A percentile compares a stretch with the other conserved stretches of the same genome.
Conservation (phyloP, 2,329 filamentous ascomycete species). For the Ophiostoma ulmi region DNA sequence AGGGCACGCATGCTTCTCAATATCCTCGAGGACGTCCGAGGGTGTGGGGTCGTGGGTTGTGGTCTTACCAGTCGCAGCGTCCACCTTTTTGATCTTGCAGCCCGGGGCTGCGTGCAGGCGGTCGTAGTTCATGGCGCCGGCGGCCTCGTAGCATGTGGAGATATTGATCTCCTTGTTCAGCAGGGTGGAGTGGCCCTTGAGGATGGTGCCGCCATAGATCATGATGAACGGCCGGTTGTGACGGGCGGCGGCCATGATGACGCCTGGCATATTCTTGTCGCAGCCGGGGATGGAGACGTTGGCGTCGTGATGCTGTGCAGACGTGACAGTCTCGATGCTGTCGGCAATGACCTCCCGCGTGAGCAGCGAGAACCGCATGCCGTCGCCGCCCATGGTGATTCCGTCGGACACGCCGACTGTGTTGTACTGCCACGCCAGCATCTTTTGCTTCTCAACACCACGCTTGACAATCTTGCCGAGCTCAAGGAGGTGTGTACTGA, state of each 20-base stretch:
- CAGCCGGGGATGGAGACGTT: conserved; percentile 91
- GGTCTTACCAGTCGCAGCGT: conserved; percentile 45
- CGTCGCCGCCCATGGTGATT: conserved; percentile 93
- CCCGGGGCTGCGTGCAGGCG: conserved; percentile 60
- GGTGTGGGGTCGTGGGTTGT: conserved; percentile 53
- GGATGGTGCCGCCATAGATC: conserved; percentile 91
- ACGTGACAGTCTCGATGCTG: conserved; percentile 88
- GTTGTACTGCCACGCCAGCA: conserved; percentile 94
- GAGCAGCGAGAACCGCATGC: conserved; percentile 91
- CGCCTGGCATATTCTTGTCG: conserved; percentile 97
- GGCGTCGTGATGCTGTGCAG: conserved; percentile 86
- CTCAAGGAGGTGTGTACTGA: conserved; percentile 57
- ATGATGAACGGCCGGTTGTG: conserved; percentile 91
- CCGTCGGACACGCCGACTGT: conserved; percentile 84
- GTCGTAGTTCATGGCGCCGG: conserved; percentile 75
- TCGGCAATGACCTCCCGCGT: conserved; percentile 90
- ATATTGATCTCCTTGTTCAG: conserved; percentile 80
- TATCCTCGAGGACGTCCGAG: conserved; percentile 76
- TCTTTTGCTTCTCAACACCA: conserved; percentile 71
- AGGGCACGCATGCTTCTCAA: conserved; percentile 73
- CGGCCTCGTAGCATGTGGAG: conserved; percentile 79
- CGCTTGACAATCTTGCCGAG: conserved; percentile 84
- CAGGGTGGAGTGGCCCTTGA: conserved; percentile 74
- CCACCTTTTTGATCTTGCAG: conserved; percentile 19
- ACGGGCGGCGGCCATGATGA: conserved; percentile 82